Conservation (phyloP, 2,329 filamentous ascomycete genomes). For the Venturia effusa region DNA sequence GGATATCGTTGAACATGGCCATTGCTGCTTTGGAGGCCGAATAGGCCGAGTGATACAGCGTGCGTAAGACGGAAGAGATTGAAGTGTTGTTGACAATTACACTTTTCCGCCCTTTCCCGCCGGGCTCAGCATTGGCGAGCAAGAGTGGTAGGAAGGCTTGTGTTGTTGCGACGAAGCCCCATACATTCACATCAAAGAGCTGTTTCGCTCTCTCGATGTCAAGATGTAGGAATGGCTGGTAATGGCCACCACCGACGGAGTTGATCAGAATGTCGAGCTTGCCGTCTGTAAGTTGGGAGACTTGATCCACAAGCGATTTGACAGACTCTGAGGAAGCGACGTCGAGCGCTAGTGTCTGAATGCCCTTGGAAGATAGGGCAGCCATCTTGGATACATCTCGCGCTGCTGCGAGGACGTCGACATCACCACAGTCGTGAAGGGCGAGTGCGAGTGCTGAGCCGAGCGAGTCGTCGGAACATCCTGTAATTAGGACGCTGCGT, state of each 20-base stretch:
- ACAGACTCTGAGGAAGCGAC: slow-evolving; percentile 23
- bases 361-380: slow-evolving; percentile 15
- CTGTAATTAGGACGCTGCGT: slow-evolving; percentile 19
- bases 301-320: neutral
- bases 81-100: slow-evolving; percentile 33
- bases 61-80: slow-evolving; percentile 19
- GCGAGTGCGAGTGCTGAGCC: slow-evolving; percentile 29
- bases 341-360: slow-evolving; percentile 23
- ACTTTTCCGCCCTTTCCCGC: slow-evolving; percentile 10
- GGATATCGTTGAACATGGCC: slow-evolving; percentile 45
- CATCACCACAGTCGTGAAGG: slow-evolving; percentile 24
- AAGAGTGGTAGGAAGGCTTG: slow-evolving; percentile 45
- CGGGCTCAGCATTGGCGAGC: slow-evolving; percentile 26
- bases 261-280: slow-evolving; percentile 31
- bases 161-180: slow-evolving; percentile 38
- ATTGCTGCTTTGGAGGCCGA: slow-evolving; percentile 50
- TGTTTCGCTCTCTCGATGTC: slow-evolving; percentile 35
- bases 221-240: slow-evolving; percentile 45
- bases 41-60: slow-evolving; percentile 34
- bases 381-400: slow-evolving; percentile 26
- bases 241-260: slow-evolving; percentile 47
- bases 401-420: slow-evolving; percentile 33
- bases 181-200: slow-evolving; percentile 46
- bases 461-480: slow-evolving; percentile 25
- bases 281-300: neutral